Evolutionary conservation across 495 filamentous ascomycete species (phyloP).

Genomic region (Margaritispora aquatica): DNA sequence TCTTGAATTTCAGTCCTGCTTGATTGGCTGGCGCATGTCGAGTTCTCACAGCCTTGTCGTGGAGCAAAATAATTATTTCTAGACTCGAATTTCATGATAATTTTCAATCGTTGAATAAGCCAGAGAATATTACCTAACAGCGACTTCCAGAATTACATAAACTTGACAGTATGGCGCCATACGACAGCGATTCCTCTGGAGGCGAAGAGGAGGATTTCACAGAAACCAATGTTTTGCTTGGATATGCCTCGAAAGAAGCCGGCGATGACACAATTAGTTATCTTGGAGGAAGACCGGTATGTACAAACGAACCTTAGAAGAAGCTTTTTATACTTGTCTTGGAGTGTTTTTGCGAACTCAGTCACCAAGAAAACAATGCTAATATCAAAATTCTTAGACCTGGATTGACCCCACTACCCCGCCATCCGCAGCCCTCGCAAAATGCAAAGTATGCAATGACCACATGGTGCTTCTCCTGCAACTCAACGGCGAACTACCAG

Average conservation of each 20-base stretch:
- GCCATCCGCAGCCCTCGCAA: conserved; percentile 72
- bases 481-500: conserved; percentile 84
- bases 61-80: conserved; percentile 7
- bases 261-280: conserved; percentile 84
- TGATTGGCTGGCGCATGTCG: neutral
- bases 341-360: neutral
- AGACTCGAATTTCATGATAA: neutral
- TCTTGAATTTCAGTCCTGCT: no score
- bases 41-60: conserved; percentile 13
- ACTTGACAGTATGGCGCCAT: conserved; percentile 58
- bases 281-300: conserved; percentile 80
- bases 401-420: conserved; percentile 67
- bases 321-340: no score
- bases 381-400: conserved; percentile 47
- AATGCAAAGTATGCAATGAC: conserved; percentile 83
- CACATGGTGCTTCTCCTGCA: conserved; percentile 82
- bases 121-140: neutral
- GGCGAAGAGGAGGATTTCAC: conserved; percentile 67
- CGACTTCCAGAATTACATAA: neutral
- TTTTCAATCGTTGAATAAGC: neutral
- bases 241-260: conserved; percentile 77
- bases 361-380: neutral
- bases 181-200: conserved; percentile 79
- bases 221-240: conserved; percentile 85
- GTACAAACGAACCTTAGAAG: conserved; percentile 29